These are phyloP conservation scores for Tolypocladium paradoxum DNA, from an alignment of 2,329 filamentous ascomycete genomes.

Conservation along the genomic window DNA sequence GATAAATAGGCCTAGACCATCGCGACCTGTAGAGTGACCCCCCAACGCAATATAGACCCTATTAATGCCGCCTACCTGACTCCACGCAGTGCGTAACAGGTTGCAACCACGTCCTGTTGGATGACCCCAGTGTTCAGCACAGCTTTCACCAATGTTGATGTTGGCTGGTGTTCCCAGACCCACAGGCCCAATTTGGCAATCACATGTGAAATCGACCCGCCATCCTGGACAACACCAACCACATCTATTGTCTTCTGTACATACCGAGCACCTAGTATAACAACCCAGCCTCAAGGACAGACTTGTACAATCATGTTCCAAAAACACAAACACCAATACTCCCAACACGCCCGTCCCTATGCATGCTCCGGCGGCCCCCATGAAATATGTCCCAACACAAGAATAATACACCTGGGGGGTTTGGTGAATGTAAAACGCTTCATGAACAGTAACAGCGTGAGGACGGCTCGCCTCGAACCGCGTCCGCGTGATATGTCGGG, in stretches of 20 bases:
- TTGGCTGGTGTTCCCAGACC: too few species aligned
- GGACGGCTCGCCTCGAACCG: neutral
- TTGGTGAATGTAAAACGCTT: neutral
- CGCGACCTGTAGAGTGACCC: too few species aligned
- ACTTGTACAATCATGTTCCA: neutral
- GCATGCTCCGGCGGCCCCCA: neutral
- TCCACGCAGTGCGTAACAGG: too few species aligned
- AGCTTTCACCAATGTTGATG: too few species aligned
- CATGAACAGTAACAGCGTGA: neutral
- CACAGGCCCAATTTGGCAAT: neutral
- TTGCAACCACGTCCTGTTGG: too few species aligned
- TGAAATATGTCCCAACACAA: neutral
- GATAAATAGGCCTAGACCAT: too few species aligned
- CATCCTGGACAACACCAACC: neutral
- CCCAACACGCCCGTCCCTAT: neutral
- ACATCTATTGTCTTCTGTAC: neutral
- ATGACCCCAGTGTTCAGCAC: too few species aligned
- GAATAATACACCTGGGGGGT: neutral
- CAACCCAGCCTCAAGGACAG: neutral
- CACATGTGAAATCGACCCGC: neutral
- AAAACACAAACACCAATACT: neutral
- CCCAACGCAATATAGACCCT: too few species aligned
- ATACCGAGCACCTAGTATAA: too few species aligned
- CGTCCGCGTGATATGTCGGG: neutral
- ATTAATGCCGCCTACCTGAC: too few species aligned